phyloP scores from a whole-genome alignment of 257 asterid genomes.

The Penstemon newberryi region DNA sequence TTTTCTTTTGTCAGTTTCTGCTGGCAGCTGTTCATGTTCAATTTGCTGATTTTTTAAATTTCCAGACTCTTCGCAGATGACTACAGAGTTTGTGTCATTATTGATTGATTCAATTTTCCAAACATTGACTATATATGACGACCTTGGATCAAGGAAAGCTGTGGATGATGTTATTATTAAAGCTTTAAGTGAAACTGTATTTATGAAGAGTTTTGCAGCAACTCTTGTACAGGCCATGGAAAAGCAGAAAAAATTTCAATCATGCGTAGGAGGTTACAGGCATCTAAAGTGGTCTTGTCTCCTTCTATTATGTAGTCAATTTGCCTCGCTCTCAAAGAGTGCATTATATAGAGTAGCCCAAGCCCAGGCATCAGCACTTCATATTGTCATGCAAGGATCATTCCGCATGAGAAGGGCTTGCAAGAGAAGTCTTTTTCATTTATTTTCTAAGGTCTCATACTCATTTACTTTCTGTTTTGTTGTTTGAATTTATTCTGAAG shows the following conservation, averaged over 20 bases:
- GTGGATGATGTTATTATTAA: constrained; percentile 75
- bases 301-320: constrained; percentile 70
- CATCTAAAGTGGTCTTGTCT: constrained; percentile 87
- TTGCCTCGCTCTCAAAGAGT: constrained; percentile 67
- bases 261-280: constrained; percentile 64
- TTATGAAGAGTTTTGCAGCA: constrained; percentile 86
- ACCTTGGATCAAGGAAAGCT: constrained; percentile 76
- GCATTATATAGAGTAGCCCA: constrained; percentile 78
- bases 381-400: constrained; percentile 70
- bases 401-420: constrained; percentile 67
- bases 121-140: constrained; percentile 69
- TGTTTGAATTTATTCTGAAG: constrained; percentile 14
- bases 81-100: constrained; percentile 57
- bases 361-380: constrained; percentile 75
- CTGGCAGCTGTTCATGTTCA: not conserved
- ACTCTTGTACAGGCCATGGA: constrained; percentile 94
- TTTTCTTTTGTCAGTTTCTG: constrained; percentile 10
- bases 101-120: constrained; percentile 78
- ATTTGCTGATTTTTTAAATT: constrained; percentile 30
- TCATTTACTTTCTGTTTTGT: constrained; percentile 23
- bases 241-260: constrained; percentile 70
- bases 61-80: constrained; percentile 58
- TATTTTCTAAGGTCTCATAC: constrained; percentile 70
- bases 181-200: constrained; percentile 54
- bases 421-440: constrained; percentile 50